Conservation (phyloP, 441 rosid genomes). For the Bocquillonia castaneifolia region DNA sequence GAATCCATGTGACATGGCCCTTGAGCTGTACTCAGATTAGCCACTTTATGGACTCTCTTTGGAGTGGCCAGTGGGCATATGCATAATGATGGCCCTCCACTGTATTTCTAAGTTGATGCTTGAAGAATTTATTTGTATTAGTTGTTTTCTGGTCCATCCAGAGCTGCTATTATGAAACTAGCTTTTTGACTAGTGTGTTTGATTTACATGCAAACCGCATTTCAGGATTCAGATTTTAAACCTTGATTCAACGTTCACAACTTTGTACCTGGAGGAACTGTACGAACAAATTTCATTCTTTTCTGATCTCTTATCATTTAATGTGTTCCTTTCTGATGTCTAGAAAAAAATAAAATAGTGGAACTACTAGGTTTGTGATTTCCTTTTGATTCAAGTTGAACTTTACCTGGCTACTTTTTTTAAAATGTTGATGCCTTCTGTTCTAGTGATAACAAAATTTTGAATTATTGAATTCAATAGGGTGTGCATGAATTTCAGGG, state of each 20-base stretch:
- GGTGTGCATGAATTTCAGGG: slow-evolving; percentile 7
- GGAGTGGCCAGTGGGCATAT: background rate
- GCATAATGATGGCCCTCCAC: background rate
- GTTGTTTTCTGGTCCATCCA: background rate
- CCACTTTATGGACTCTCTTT: background rate
- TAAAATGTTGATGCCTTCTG: slow-evolving; percentile 6
- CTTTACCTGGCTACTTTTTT: background rate
- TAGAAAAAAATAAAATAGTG: background rate
- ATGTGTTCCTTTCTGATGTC: background rate
- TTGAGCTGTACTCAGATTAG: background rate
- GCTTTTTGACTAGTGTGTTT: background rate
- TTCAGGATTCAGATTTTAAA: background rate
- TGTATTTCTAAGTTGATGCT: background rate
- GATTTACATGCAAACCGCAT: background rate
- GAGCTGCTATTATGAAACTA: background rate
- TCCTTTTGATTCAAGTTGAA: slow-evolving; percentile 1
- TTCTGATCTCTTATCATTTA: background rate
- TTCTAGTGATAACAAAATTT: background rate
- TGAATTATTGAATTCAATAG: slow-evolving; percentile 9
- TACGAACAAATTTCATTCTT: background rate
- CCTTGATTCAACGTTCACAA: too few species aligned
- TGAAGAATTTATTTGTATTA: background rate
- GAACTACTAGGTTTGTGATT: background rate
- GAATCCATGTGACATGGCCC: background rate
- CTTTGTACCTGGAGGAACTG: background rate